Evolutionary conservation across 2,329 filamentous ascomycete species (phyloP), one percentile per base, ranked within the genome.

Genomic region (Bipolaris zeicola): DNA sequence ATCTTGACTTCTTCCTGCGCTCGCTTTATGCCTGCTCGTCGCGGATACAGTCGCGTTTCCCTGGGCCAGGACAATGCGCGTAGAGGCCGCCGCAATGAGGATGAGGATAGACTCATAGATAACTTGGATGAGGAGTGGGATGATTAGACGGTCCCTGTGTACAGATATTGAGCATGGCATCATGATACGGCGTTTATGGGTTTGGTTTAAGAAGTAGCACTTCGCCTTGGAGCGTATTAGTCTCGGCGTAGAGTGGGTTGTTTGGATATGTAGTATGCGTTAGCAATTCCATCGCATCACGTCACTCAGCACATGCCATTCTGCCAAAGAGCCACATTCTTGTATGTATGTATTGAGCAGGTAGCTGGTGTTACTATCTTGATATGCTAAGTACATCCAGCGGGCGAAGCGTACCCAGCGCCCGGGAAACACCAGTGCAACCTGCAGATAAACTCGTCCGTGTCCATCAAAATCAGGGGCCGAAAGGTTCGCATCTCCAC

Each of bases 91-190:
- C 73, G 79, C 22, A 77, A 84, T 6, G 94, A 97, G 57, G 93
- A 92, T 52, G 95, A 98, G 78, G 97, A 98, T 76, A 82, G 92
- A 61, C 79, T 98, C 67, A 98, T 99, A 74, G 94, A 98, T 75
- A 92, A 97, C 76, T 82, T 97, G 57, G 95, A 98, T 70, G 94
- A 98, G 76, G 93, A 97, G 74, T 98, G 94, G 94, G 93, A 97
- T 67, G 93, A 96, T 64, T 83, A 65, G 53, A 51, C 18, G 26
- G 7, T 31, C 11, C 26, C 16, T 18, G 10, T 26, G 39, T 18
- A 22, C 39, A 13, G 10, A n/a, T 38, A 37, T 28, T 37, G 8
- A 34, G 26, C 20, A 28, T 48, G 43, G 39, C 33, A 49, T 42
- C 49, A 52, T 18, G 44, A 45, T 26, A 39, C 16, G 55, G 56